Evolutionary conservation across 2,329 filamentous ascomycete species (phyloP).

Genomic region (Ilyonectria sp.): DNA sequence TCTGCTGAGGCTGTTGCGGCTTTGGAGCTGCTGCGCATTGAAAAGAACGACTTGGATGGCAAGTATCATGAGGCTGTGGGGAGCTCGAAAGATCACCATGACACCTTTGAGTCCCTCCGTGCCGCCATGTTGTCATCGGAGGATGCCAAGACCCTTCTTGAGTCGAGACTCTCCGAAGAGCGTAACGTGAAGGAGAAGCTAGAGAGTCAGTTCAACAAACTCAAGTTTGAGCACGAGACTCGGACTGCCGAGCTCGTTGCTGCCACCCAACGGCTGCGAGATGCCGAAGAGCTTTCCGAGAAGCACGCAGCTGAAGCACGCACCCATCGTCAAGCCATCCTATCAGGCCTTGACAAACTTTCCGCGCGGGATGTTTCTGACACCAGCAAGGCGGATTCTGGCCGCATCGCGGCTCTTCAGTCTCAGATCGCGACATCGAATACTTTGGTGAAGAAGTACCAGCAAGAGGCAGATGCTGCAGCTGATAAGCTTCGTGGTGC

Average conservation of each 20-base stretch:
- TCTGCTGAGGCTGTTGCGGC: conserved; percentile 83
- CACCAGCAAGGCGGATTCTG: conserved; percentile 66
- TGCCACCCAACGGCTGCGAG: conserved; percentile 80
- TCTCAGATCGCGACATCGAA: conserved; percentile 85
- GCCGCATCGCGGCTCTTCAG: conserved; percentile 82
- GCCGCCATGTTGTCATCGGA: conserved; percentile 85
- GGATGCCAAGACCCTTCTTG: conserved; percentile 82
- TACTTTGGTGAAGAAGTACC: conserved; percentile 86
- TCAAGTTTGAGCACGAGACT: conserved; percentile 88
- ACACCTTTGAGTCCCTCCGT: conserved; percentile 81
- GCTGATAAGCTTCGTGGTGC: conserved; percentile 92
- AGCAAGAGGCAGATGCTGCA: conserved; percentile 87
- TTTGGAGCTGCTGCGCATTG: conserved; percentile 83
- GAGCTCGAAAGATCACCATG: conserved; percentile 78
- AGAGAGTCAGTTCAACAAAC: conserved; percentile 81
- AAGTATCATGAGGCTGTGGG: conserved; percentile 78
- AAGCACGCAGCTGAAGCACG: conserved; percentile 90
- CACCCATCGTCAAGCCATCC: conserved; percentile 85
- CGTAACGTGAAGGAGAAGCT: conserved; percentile 80
- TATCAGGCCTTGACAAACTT: conserved; percentile 86
- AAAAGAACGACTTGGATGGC: conserved; percentile 82
- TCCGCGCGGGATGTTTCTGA: conserved; percentile 67
- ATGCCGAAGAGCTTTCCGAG: conserved; percentile 90
- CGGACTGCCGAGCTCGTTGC: conserved; percentile 83
- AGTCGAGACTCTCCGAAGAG: conserved; percentile 88